phyloP scores from a whole-genome alignment of 2,329 filamentous ascomycete genomes.

The Nakataea oryzae region DNA sequence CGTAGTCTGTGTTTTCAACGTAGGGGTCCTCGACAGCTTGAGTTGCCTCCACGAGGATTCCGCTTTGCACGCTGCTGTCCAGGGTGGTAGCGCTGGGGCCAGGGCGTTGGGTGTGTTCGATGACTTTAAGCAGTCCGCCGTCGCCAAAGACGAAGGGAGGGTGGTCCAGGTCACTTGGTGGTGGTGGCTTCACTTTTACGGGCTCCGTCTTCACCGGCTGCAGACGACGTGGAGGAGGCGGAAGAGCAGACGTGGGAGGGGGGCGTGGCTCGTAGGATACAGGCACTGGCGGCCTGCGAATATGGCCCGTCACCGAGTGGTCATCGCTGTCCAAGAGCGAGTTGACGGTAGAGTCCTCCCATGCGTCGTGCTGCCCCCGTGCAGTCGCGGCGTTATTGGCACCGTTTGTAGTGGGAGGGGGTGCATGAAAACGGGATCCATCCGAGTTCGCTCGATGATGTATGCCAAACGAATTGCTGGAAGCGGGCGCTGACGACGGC shows the following conservation, averaged over 20 bases:
- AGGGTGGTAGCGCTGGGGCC: conserved; percentile 11
- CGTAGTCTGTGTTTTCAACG: conserved; percentile 13
- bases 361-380: conserved; percentile 17
- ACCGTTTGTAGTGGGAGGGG: background rate
- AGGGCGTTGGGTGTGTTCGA: conserved; percentile 10
- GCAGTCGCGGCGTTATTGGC: conserved; percentile 1
- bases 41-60: conserved; percentile 11
- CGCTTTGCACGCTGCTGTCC: conserved; percentile 9
- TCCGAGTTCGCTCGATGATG: conserved; percentile 14
- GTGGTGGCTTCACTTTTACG: background rate
- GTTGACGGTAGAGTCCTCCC: conserved; percentile 25
- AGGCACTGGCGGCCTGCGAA: background rate
- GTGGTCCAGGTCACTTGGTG: conserved; percentile 1
- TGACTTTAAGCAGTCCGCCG: conserved; percentile 25
- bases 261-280: background rate
- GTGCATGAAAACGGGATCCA: conserved; percentile 8
- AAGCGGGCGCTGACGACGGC: conserved; percentile 12
- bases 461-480: background rate
- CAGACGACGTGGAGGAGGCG: background rate
- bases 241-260: background rate
- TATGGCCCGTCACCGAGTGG: background rate
- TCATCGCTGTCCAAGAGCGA: conserved; percentile 15
- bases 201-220: background rate
- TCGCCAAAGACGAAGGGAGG: conserved; percentile 23
- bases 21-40: conserved; percentile 14